Conservation (phyloP, 1,284 basidiomycete species). For the Sporisorium iseilematis-ciliati region DNA sequence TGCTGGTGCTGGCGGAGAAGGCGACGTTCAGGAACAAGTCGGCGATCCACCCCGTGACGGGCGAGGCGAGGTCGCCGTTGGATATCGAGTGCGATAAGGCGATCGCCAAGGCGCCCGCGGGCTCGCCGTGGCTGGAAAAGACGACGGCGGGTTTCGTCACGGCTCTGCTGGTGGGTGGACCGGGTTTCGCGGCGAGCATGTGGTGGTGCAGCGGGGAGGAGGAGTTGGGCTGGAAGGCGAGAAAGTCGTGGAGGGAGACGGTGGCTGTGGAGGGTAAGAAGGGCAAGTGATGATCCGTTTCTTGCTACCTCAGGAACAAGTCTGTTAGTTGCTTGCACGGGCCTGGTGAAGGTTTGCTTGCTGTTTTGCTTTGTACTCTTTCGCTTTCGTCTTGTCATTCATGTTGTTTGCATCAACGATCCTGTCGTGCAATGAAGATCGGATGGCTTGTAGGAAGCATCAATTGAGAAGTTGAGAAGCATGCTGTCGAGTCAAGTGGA, state of each 20-base stretch:
- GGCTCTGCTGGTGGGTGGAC: conserved; percentile 38
- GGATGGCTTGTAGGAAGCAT: neutral
- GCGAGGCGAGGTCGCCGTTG: conserved; percentile 31
- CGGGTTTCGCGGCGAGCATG: conserved; percentile 52
- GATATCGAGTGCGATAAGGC: conserved; percentile 55
- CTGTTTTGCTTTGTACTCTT: conserved; percentile 1
- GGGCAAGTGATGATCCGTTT: conserved; percentile 16
- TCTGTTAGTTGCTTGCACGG: too few species aligned
- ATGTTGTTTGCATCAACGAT: too few species aligned
- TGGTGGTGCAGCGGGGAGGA: conserved; percentile 61
- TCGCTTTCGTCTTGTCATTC: neutral
- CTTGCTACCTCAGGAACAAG: too few species aligned
- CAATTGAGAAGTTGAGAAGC: neutral
- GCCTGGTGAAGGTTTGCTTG: too few species aligned
- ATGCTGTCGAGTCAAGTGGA: neutral
- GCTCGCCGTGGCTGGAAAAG: conserved; percentile 50
- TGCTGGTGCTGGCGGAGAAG: conserved; percentile 41
- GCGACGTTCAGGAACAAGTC: conserved; percentile 42
- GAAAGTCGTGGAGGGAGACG: conserved; percentile 54
- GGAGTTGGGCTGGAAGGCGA: conserved; percentile 54
- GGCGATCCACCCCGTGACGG: conserved; percentile 36
- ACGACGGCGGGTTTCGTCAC: conserved; percentile 27
- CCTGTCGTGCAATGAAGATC: neutral
- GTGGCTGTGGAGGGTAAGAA: conserved; percentile 55
- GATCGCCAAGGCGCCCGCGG: conserved; percentile 51